Conservation (phyloP, 2,329 filamentous ascomycete species). For the Exophiala sideris region DNA sequence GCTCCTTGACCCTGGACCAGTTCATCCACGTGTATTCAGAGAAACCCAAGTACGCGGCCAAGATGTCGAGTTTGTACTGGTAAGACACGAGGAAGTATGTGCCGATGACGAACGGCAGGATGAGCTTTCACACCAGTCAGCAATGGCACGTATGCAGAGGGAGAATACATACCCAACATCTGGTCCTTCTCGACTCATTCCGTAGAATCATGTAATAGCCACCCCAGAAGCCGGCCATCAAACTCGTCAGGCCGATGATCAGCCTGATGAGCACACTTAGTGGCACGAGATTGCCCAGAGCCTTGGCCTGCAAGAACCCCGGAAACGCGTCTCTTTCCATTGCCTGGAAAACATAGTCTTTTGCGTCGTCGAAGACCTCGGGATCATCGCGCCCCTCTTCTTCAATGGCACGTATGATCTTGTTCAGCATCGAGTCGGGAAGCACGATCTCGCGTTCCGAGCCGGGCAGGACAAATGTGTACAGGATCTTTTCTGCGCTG, state of each 20-base stretch:
- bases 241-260: slow-evolving; percentile 76
- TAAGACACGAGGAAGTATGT: slow-evolving; percentile 87
- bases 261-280: slow-evolving; percentile 82
- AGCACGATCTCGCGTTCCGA: slow-evolving; percentile 95
- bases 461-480: slow-evolving; percentile 91
- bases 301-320: slow-evolving; percentile 90
- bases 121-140: slow-evolving; percentile 51
- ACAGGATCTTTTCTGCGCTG: slow-evolving; percentile 97
- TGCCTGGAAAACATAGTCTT: slow-evolving; percentile 98
- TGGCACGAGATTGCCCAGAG: slow-evolving; percentile 90
- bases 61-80: slow-evolving; percentile 90
- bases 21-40: slow-evolving; percentile 97
- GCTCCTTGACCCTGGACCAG: slow-evolving; percentile 83
- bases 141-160: neutral
- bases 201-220: slow-evolving; percentile 92
- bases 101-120: slow-evolving; percentile 87
- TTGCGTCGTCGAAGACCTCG: slow-evolving; percentile 93
- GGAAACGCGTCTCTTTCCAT: slow-evolving; percentile 99
- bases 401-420: slow-evolving; percentile 85
- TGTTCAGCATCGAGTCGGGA: slow-evolving; percentile 78
- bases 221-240: slow-evolving; percentile 93
- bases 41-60: slow-evolving; percentile 81
- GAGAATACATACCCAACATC: slow-evolving; percentile 68
- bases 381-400: slow-evolving; percentile 90
- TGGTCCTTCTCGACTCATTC: slow-evolving; percentile 66